Base-by-base conservation (phyloP, 768 basidiomycete species). In the Nevesoporus exiguus region DNA sequence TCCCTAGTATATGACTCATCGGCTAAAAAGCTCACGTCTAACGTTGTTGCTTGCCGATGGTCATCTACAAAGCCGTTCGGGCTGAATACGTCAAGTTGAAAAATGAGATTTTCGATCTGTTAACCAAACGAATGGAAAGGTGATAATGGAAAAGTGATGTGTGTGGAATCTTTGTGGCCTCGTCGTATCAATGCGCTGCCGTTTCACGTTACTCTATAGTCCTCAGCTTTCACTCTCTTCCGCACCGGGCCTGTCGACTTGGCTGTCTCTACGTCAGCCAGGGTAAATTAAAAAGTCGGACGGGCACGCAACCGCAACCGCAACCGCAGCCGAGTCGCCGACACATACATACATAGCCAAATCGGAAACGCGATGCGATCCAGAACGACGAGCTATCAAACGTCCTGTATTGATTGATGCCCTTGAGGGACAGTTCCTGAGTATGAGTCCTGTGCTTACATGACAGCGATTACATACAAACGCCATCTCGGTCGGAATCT, bases 1-100 rank as follows among this genome's bases (percentile, higher is more conserved):
- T 47, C 48, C 41, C n/a, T 24, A 29, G 29, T 45, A 41, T 45
- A 41, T 52, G 54, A 43, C 36, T 31, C 43, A 61, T 57, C n/a
- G 19, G 30, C 19, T 17, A 24, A 42, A 52, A 46, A 40, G 25
- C 30, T 45, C 24, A 48, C 27, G 31, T 53, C 3, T 11, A 30
- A 49, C 40, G 47, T 52, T 47, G 51, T 42, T 31, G 10, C 45
- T 19, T 59, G 49, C 31, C 34, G 17, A n/a, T 14, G n/a, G n/a
- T 33, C 47, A 14, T 17, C 42, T 22, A 10, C 33, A 30, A 43
- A 19, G 40, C 19, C 25, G 33, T 6, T 3, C 1, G 3, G 46
- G 30, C 17, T 19, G 22, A 37, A 27, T 30, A 22, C 22, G 25
- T 21, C 36, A 49, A 10, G 2, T 45, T 17, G 37, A 11, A 41